Evolutionary conservation across 495 filamentous ascomycete genomes (phyloP), one percentile per base, ranked within the genome.

Genomic region (Tricharina praecox): DNA sequence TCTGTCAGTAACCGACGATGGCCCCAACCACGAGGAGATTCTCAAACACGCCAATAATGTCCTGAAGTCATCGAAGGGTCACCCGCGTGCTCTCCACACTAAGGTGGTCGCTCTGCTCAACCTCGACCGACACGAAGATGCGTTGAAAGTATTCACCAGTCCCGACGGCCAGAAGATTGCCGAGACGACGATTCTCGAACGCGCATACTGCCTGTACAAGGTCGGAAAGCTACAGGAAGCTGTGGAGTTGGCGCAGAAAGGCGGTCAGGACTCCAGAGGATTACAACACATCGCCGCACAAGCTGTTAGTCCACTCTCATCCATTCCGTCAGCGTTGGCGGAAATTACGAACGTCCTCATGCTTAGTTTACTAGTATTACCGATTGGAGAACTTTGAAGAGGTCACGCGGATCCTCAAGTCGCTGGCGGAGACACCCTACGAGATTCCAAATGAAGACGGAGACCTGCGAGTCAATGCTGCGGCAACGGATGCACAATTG

Each of bases 171-270:
- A 80, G 53, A 64, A 62, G 42, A 62, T 94, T 48, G 80, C 80
- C 59, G 67, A 77, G 40, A 62, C 60, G 28, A 87, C 81, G 21
- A 56, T 67, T 9, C 63, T 93, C 36, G 90, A 94, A 65, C 81
- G 81, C 61, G 82, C 85, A 2, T 99, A 99, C 70, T 79, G 82
- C 15, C 68, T 93, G 18, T 99, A 96, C 66, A 95, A 92, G 60
- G 71, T 74, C 9, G 86, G 86, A 21, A 65, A 78, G 33, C 68
- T 82, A n/a, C 68, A 73, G 15, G 74, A 82, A 53, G 87, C 90
- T n/a, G 70, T 67, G 7, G 61, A 70, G 11, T 65, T 73, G 25
- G 25, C 19, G 43, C 15, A 44, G 43, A 46, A 44, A 19, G 43
- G 68, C 63, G 4, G 59, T 13, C 38, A 53, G 13, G 54, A 53